Evolutionary conservation across 768 basidiomycete species (phyloP), one percentile per base, ranked within the genome.

Genomic region (Crepidotus variabilis): DNA sequence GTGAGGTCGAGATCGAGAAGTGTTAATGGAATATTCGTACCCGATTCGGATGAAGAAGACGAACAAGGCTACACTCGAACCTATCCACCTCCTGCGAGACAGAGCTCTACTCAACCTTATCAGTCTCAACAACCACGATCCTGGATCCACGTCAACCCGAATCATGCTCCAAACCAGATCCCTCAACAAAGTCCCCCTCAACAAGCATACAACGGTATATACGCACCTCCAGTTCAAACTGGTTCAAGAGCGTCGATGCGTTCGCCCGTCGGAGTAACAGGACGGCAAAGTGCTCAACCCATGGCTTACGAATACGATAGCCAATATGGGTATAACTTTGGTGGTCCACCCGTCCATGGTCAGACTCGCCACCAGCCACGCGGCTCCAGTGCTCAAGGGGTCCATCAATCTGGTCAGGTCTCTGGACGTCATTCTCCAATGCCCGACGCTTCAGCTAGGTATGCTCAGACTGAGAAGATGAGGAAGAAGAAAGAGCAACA

Each of bases 401-500:
- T 14, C 11, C 39, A 43, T 43, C 45, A 22, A 23, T n/a, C n/a
- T n/a, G 49, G 47, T 1, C n/a, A 51, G 1, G n/a, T n/a, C 8
- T 51, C 54, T 1, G 50, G 21, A 32, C 50, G 50, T 20, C 54
- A 59, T 3, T 55, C 50, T 49, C 53, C 52, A 1, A 52, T 54
- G 23, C 35, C 54, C 20, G 50, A 50, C 13, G 46, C 24, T 9
- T 47, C 54, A 16, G 36, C 34, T 20, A 52, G 58, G 18, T 11
- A 39, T 21, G 21, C 54, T 21, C 21, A 52, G 16, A 35, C 56
- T 35, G 58, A 58, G 52, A 56, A 61, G 52, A 46, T 56, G 23
- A 50, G 61, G 14, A 60, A 64, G 47, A 60, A 60, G 51, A 57
- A 55, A 16, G 50, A 63, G 23, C 48, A 57, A 34, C 61, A 60